phyloP scores from a whole-genome alignment of 2,329 filamentous ascomycete species.

The Ilyonectria destructans region DNA sequence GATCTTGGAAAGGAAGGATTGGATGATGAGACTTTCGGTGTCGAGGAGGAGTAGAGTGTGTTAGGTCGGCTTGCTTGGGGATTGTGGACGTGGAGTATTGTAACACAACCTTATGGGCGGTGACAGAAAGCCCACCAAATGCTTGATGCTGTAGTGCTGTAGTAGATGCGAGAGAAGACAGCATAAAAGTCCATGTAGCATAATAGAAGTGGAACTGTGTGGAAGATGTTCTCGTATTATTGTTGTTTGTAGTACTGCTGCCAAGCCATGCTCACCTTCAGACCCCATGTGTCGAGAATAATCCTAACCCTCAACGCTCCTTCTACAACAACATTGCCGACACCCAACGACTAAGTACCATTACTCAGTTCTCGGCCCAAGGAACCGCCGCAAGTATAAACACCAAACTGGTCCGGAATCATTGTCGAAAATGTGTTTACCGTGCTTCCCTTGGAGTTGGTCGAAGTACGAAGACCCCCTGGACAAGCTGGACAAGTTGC shows the following conservation, averaged over 20 bases:
- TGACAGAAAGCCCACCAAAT: neutral
- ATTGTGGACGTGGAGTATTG: neutral
- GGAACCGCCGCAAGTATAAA: neutral
- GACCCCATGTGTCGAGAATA: neutral
- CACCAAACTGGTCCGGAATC: neutral
- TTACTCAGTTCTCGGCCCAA: neutral
- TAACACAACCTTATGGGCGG: neutral
- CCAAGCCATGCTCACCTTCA: neutral
- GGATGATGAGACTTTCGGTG: neutral
- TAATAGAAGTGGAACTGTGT: neutral
- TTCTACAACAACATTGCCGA: conserved; percentile 21
- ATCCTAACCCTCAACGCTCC: neutral
- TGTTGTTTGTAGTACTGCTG: neutral
- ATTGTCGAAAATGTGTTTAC: conserved; percentile 64
- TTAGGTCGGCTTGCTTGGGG: neutral
- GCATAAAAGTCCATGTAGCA: neutral
- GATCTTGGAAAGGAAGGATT: neutral
- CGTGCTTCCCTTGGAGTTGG: conserved; percentile 68
- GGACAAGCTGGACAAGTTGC: conserved; percentile 55
- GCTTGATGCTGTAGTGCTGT: neutral
- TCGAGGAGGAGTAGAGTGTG: neutral
- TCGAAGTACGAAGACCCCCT: conserved; percentile 63
- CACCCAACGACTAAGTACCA: neutral
- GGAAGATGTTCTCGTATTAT: neutral
- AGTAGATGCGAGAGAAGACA: neutral